phyloP scores from a whole-genome alignment of 129 eudicot species.

The Helichrysum umbraculigerum region DNA sequence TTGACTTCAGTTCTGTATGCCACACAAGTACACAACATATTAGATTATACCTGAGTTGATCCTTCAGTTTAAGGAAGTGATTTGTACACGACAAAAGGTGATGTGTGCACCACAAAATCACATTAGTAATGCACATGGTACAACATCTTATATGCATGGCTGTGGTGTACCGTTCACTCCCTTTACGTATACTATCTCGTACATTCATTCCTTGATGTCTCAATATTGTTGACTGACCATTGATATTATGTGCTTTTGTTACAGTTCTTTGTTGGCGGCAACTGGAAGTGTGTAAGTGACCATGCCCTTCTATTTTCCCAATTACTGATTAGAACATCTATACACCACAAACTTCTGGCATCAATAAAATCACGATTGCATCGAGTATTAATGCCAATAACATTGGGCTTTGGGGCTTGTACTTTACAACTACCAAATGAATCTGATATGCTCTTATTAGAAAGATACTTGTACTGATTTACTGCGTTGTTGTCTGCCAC shows the following conservation, averaged over 20 bases:
- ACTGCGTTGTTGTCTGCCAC: neutral
- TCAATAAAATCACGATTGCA: neutral
- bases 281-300: slow-evolving; percentile 98
- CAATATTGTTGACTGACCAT: slow-evolving; percentile 13
- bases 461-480: neutral
- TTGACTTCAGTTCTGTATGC: neutral
- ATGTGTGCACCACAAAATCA: neutral
- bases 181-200: neutral
- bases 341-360: neutral
- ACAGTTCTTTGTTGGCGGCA: slow-evolving; percentile 99
- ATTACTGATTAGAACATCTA: neutral
- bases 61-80: slow-evolving; percentile 8
- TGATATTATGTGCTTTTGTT: slow-evolving; percentile 24
- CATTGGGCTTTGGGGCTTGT: neutral
- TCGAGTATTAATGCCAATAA: neutral
- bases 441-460: neutral
- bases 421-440: neutral
- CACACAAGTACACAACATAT: neutral
- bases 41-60: neutral
- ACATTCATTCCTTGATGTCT: slow-evolving; percentile 1
- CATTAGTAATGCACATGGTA: neutral
- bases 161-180: neutral
- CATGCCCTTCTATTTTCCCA: neutral
- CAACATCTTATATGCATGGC: neutral
- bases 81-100: neutral